Evolutionary conservation across 768 basidiomycete genomes (phyloP).

Genomic region (Gyrodon lividus): DNA sequence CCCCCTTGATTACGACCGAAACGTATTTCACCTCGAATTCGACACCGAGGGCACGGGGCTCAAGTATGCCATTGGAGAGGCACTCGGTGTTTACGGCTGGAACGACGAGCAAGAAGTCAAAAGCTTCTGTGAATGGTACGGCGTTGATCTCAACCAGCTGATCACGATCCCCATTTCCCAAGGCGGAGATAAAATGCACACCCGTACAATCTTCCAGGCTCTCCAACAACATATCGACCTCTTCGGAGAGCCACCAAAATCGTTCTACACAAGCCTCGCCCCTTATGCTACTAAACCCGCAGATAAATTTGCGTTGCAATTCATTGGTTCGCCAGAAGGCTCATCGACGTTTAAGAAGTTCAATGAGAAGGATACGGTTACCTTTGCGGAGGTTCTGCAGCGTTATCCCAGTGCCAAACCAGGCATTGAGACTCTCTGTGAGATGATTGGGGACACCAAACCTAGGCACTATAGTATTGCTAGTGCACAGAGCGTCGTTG

Average conservation of each 20-base stretch:
- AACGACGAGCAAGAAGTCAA: conserved; percentile 87
- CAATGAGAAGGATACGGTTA: conserved; percentile 91
- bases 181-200: conserved; percentile 72
- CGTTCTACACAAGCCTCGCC: conserved; percentile 89
- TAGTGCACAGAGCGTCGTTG: conserved; percentile 91
- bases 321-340: conserved; percentile 93
- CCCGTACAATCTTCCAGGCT: conserved; percentile 91
- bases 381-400: conserved; percentile 83
- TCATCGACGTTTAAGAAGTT: conserved; percentile 92
- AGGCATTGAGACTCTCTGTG: conserved; percentile 81
- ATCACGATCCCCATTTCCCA: conserved; percentile 76
- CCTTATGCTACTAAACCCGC: conserved; percentile 64
- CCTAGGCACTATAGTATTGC: conserved; percentile 99
- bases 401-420: conserved; percentile 79
- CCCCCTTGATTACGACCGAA: conserved; percentile 93
- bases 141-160: conserved; percentile 74
- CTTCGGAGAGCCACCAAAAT: conserved; percentile 94
- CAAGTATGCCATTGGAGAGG: conserved; percentile 95
- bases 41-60: conserved; percentile 89
- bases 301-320: conserved; percentile 80
- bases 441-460: conserved; percentile 91
- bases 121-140: conserved; percentile 92
- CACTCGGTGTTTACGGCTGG: conserved; percentile 96
- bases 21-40: conserved; percentile 98
- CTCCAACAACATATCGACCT: conserved; percentile 96